Evolutionary conservation across 768 basidiomycete species (phyloP), one percentile per base, ranked within the genome.

Genomic region (Suillus brevipes): DNA sequence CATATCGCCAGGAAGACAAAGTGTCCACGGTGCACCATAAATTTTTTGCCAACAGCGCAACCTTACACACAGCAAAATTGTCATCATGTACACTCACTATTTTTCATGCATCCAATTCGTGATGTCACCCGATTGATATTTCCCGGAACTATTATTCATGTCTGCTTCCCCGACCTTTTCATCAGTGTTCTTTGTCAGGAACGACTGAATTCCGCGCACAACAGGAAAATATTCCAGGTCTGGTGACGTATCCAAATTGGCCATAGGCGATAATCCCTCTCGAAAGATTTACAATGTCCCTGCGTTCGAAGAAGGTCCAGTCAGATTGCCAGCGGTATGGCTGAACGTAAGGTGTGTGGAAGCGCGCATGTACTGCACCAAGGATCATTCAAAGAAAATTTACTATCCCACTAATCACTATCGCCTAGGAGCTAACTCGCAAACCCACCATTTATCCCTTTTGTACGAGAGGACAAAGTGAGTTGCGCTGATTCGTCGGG

Each of bases 11-110:
- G 34, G 31, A 31, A 31, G 31, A 4, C 31, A 28, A 28, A 28
- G 31, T 31, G 31, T 31, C 31, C 31, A 31, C 31, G 31, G 31
- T 31, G 3, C 31, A 31, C 34, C 34, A 36, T 36, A 36, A 8
- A 8, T 31, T 7, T 36, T 40, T 47, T 60, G 25, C 69, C 64
- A 31, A 64, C 40, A 52, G 65, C 55, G 40, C 59, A 31, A 57
- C 43, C 64, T 64, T 12, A 18, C 16, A 2, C 37, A 58, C 57
- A 38, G 23, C 23, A 38, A 25, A 5, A 25, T 16, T 25, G 49
- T 50, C 25, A 9, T 38, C 23, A 49, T 49, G 47, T 53, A 20
- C 31, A 34, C 10, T 57, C 23, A 25, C 16, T 25, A 38, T 25
- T 25, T 37, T 37, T 4, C 37, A 57, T 13, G 36, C 7, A 58